Evolutionary conservation across 208 protist genomes (phyloP), one percentile per base, ranked within the genome.

Genomic region (Vickermania spadyakhi): DNA sequence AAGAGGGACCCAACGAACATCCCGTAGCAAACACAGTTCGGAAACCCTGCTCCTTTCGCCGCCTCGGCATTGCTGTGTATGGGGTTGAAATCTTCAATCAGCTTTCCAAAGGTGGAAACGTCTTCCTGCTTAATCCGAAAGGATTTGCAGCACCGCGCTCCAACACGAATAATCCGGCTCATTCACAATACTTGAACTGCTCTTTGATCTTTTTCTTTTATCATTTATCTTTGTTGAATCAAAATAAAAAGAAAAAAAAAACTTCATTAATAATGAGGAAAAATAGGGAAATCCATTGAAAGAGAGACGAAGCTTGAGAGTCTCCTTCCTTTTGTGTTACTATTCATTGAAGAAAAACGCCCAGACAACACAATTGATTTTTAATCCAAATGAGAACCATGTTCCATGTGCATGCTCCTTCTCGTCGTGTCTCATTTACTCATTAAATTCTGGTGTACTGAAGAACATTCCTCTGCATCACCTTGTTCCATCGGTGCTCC

Each of bases 401-500:
- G 52, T 30, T 58, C 31, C 23, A 30, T 28, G 2, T 5, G 31
- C n/a, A 28, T 7, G 41, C 23, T 21, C 21, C 14, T 14, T 3
- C 23, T 4, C 27, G n/a, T n/a, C n/a, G n/a, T n/a, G n/a, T n/a
- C n/a, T n/a, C n/a, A n/a, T n/a, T n/a, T n/a, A 22, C 52, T 11
- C 1, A 26, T 75, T 70, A 94, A 31, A 86, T 72, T 25, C 81
- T 69, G 54, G 72, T 91, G 75, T 96, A 96, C 67, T 96, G 89
- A 49, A 92, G 70, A 25, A 74, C 74, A 60, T 96, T 93, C 21
- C 89, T 75, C 62, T 96, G 77, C 79, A 92, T 81, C 11, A 91
- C 77, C 70, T 93, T 96, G 68, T 96, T 96, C 89, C 89, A 96
- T 2, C 89, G 73, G 65, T 92, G 82, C 66, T 91, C 84, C 85